phyloP scores from a whole-genome alignment of 129 eudicot species.

The Escallonia rubra region DNA sequence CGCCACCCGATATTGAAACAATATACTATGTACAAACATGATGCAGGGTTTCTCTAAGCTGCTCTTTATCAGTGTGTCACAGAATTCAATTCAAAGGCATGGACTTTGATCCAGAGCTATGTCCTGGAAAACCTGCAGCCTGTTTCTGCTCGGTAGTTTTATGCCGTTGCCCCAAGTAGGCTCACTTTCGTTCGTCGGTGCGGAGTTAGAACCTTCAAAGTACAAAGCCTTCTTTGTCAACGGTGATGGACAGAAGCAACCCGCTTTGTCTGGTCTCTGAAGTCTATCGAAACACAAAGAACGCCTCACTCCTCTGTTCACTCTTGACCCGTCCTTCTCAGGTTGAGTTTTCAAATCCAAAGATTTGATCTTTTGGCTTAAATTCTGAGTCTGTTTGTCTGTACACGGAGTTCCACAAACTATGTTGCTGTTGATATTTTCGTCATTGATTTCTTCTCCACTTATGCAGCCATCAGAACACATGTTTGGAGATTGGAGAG shows the following conservation, averaged over 20 bases:
- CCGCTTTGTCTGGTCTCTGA: constrained; percentile 20
- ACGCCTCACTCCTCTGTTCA: constrained; percentile 23
- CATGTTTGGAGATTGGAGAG: background rate
- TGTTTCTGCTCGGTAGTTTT: constrained; percentile 16
- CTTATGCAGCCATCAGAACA: background rate
- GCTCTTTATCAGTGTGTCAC: background rate
- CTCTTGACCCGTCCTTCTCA: constrained; percentile 10
- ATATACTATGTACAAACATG: too few relatives aligned
- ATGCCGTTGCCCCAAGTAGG: background rate
- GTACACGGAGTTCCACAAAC: constrained; percentile 15
- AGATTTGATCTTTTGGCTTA: constrained; percentile 22
- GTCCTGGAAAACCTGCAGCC: constrained; percentile 36
- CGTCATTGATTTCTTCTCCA: constrained; percentile 27
- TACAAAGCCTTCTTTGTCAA: constrained; percentile 1
- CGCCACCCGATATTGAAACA: too few relatives aligned
- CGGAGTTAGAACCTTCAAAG: constrained; percentile 11
- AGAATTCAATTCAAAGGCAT: constrained; percentile 5
- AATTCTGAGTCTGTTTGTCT: constrained; percentile 13
- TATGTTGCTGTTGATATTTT: constrained; percentile 41
- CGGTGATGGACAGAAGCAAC: constrained; percentile 15
- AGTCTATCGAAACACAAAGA: constrained; percentile 30
- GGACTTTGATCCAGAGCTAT: constrained; percentile 17
- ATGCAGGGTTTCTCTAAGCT: background rate
- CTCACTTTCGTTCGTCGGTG: constrained; percentile 1
- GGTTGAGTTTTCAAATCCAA: constrained; percentile 46